These are phyloP conservation scores for Chrysoporthe austroafricana DNA, from an alignment of 2,329 filamentous ascomycete species.

Conservation along the genomic window DNA sequence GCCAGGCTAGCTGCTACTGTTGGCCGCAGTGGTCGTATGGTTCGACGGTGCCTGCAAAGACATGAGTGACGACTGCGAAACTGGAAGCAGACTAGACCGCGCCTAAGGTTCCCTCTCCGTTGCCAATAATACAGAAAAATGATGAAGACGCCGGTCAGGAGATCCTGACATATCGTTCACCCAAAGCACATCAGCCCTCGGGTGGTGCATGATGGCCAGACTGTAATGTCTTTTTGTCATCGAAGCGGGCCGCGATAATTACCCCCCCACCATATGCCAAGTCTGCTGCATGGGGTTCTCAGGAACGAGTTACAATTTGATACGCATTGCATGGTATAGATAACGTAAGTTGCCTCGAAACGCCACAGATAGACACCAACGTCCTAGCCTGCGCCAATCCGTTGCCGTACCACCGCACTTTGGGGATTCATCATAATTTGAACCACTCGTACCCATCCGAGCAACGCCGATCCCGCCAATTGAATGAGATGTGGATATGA, in stretches of 20 bases:
- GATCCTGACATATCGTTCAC: too few species aligned
- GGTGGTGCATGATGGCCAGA: too few species aligned
- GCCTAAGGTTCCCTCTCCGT: too few species aligned
- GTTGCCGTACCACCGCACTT: background rate
- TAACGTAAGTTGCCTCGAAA: background rate
- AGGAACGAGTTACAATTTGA: background rate
- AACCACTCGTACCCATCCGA: background rate
- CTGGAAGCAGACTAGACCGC: too few species aligned
- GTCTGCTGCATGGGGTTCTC: background rate
- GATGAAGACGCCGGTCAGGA: too few species aligned
- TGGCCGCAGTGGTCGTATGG: too few species aligned
- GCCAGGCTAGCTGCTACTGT: too few species aligned
- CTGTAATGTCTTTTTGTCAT: too few species aligned
- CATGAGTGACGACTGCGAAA: too few species aligned
- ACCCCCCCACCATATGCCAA: background rate
- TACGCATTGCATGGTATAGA: constrained; percentile 1
- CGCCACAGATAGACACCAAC: background rate
- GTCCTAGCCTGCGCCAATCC: background rate
- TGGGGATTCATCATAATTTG: background rate
- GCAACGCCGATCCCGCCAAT: background rate
- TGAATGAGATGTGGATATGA: background rate
- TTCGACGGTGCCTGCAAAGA: too few species aligned
- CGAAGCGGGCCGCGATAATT: background rate
- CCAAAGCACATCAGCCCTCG: too few species aligned
- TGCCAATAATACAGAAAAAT: too few species aligned